Percentiles rank a stretch among this genome's conserved stretches.
Evolutionary conservation across 139 green algal species (phyloP).

Genomic region (Astrephomene gubernaculifera): DNA sequence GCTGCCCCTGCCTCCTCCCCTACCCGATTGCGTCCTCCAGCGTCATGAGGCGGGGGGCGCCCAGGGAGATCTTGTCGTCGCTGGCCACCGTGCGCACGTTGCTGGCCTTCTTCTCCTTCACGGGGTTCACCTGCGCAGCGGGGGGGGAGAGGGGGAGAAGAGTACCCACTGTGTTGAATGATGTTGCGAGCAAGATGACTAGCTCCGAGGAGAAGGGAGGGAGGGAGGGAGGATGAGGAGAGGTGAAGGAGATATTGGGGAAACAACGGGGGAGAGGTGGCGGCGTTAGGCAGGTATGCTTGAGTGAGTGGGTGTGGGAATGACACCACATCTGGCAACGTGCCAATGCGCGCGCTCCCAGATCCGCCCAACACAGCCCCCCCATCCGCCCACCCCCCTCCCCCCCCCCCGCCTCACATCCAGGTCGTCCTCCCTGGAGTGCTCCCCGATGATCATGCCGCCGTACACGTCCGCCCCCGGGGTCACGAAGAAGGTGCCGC

Average conservation of each 20-base stretch:
- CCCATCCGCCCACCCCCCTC: not conserved
- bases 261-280: no score
- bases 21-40: conserved; percentile 89
- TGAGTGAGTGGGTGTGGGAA: no score
- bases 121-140: conserved; percentile 76
- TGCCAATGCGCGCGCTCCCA: no score
- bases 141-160: not conserved
- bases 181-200: no score
- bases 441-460: conserved; percentile 89
- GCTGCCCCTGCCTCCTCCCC: no score
- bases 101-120: conserved; percentile 87
- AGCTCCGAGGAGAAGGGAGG: not conserved
- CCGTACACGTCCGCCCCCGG: conserved; percentile 76
- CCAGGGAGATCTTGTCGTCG: conserved; percentile 83
- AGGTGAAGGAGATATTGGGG: not conserved
- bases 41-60: conserved; percentile 70
- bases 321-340: no score
- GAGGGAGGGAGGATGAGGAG: not conserved
- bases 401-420: conserved; percentile 49
- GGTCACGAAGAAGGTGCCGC: conserved; percentile 86
- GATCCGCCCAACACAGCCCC: no score
- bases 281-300: no score
- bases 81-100: conserved; percentile 81
- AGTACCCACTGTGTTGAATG: no score
- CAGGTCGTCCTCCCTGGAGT: conserved; percentile 75